phyloP scores from a whole-genome alignment of 257 asterid species.

The Jacaranda mimosifolia region DNA sequence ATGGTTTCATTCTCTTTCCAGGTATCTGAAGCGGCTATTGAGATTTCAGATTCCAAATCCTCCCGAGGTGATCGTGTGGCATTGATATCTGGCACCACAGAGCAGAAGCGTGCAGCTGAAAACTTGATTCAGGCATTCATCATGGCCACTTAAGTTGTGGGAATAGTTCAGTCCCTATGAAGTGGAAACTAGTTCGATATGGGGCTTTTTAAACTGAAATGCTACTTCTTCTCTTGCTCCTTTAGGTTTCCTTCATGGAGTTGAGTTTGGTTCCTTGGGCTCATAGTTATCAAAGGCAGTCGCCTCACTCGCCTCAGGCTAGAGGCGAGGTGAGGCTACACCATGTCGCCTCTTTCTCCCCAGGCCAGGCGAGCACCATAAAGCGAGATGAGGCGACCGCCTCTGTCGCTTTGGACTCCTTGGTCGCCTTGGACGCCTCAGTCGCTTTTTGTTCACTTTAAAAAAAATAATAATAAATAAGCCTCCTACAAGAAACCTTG shows the following conservation, averaged over 20 bases:
- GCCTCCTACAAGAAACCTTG: too few species aligned
- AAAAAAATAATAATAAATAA: too few species aligned
- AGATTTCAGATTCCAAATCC: constrained; percentile 78
- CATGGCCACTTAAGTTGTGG: constrained; percentile 73
- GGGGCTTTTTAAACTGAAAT: constrained; percentile 35
- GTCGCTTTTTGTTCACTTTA: too few species aligned
- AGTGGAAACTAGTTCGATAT: constrained; percentile 41
- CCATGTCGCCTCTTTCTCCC: too few species aligned
- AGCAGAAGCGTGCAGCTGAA: constrained; percentile 93
- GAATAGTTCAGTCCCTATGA: constrained; percentile 38
- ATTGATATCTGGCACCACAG: constrained; percentile 83
- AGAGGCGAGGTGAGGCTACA: too few species aligned
- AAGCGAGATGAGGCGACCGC: too few species aligned
- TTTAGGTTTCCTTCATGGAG: constrained; percentile 49
- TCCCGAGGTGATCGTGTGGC: constrained; percentile 94
- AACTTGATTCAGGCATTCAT: constrained; percentile 95
- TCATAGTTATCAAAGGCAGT: too few species aligned
- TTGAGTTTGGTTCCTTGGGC: constrained; percentile 37
- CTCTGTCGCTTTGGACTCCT: too few species aligned
- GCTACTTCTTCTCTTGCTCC: constrained; percentile 52
- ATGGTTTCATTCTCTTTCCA: constrained; percentile 55
- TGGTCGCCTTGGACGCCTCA: too few species aligned
- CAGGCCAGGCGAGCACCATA: too few species aligned
- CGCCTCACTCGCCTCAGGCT: too few species aligned
- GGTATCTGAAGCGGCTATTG: constrained; percentile 94